Evolutionary conservation across 2,329 filamentous ascomycete species (phyloP).

Genomic region (Myotisia sp.): DNA sequence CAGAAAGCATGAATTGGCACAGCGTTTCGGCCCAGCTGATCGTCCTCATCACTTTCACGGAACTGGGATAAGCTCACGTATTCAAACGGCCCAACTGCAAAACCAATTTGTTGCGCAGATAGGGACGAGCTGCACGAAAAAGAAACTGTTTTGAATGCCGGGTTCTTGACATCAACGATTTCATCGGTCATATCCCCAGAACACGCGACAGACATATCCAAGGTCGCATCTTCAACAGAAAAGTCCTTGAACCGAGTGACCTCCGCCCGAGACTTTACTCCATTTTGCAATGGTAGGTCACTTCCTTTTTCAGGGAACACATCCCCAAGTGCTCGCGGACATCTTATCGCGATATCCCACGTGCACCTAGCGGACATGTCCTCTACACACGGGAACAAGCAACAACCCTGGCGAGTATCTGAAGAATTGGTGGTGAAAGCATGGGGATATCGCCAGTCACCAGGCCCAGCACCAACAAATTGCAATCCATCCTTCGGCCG

Average conservation of each 20-base stretch:
- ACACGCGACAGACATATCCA: conserved; percentile 82
- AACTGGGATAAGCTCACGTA: conserved; percentile 81
- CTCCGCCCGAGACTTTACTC: conserved; percentile 18
- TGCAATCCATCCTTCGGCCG: conserved; percentile 75
- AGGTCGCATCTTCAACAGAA: conserved; percentile 64
- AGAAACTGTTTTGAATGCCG: conserved; percentile 72
- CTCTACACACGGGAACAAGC: conserved; percentile 87
- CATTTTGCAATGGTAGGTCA: conserved; percentile 10
- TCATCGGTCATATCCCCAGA: conserved; percentile 83
- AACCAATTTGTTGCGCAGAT: conserved; percentile 78
- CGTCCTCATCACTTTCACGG: conserved; percentile 79
- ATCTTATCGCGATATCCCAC: conserved; percentile 81
- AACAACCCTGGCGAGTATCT: conserved; percentile 67
- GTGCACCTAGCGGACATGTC: conserved; percentile 65
- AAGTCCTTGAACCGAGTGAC: conserved; percentile 27
- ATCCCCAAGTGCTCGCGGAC: conserved; percentile 74
- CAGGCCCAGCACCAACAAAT: conserved; percentile 71
- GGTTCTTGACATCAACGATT: conserved; percentile 58
- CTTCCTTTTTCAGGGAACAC: conserved; percentile 33
- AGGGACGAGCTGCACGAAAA: conserved; percentile 65
- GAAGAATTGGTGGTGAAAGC: conserved; percentile 70
- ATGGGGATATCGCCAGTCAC: conserved; percentile 75
- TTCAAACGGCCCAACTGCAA: conserved; percentile 89
- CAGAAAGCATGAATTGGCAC: conserved; percentile 86
- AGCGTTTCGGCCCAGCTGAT: conserved; percentile 74